These are phyloP conservation scores for Cryoendolithus antarcticus DNA, from an alignment of 2,329 filamentous ascomycete genomes.

Conservation along the genomic window DNA sequence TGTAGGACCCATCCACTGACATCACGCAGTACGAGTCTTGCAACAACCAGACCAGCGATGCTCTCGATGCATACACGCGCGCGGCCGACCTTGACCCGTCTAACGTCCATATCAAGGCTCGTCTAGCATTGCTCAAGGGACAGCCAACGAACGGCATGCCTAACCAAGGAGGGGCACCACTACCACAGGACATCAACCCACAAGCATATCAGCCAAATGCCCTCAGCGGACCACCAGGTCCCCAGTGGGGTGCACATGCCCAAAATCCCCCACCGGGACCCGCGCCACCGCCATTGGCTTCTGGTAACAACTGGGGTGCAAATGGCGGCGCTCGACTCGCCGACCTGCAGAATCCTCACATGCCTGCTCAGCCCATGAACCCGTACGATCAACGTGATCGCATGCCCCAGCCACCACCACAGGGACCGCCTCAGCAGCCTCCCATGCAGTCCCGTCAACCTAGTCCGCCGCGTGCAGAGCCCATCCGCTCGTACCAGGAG, in stretches of 20 bases:
- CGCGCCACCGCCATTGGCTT: slow-evolving; percentile 40
- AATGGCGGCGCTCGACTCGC: slow-evolving; percentile 49
- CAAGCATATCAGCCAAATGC: slow-evolving; percentile 80
- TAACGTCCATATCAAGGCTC: slow-evolving; percentile 93
- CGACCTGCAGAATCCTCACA: slow-evolving; percentile 55
- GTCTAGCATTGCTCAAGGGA: slow-evolving; percentile 77
- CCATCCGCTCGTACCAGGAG: slow-evolving; percentile 39
- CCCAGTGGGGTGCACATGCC: slow-evolving; percentile 76
- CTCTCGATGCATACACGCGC: slow-evolving; percentile 86
- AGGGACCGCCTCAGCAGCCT: slow-evolving; percentile 29
- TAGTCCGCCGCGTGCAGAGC: slow-evolving; percentile 58
- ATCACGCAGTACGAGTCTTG: slow-evolving; percentile 76
- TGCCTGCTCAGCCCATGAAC: slow-evolving; percentile 56
- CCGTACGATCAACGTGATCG: slow-evolving; percentile 70
- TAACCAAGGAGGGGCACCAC: slow-evolving; percentile 63
- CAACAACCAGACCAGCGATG: slow-evolving; percentile 96
- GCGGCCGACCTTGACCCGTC: slow-evolving; percentile 86
- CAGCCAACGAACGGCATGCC: slow-evolving; percentile 56
- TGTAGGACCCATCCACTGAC: no score
- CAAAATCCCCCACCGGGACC: slow-evolving; percentile 53
- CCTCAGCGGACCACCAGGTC: slow-evolving; percentile 63
- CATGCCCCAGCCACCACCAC: slow-evolving; percentile 41
- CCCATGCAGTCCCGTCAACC: slow-evolving; percentile 13
- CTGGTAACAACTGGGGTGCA: slow-evolving; percentile 43
- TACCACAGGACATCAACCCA: slow-evolving; percentile 90